These are phyloP conservation scores for Lotmaria passim DNA, from an alignment of 208 protist species.

Conservation along the genomic window DNA sequence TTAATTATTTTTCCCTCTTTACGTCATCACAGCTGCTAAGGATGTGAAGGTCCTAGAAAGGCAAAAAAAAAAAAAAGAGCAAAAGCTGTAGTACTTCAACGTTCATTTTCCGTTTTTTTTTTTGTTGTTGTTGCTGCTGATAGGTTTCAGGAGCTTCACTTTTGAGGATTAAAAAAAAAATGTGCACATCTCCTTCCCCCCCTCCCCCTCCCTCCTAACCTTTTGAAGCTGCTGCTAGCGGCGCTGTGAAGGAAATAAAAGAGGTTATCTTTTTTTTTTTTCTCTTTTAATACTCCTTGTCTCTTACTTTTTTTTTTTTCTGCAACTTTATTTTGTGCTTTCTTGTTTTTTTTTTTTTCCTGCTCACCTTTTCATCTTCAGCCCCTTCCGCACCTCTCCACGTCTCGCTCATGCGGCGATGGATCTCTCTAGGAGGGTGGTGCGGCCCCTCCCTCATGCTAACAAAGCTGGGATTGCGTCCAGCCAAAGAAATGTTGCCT, in stretches of 20 bases:
- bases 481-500: slow-evolving; percentile 50
- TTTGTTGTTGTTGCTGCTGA: background rate
- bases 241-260: no score
- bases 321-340: background rate
- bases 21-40: no score
- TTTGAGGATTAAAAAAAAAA: no score
- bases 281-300: background rate
- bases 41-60: no score
- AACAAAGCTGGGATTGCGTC: slow-evolving; percentile 64
- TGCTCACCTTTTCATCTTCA: background rate
- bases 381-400: no score
- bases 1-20: no score
- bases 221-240: background rate
- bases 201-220: no score
- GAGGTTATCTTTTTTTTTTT: slow-evolving; percentile 20
- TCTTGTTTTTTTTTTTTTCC: background rate
- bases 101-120: background rate
- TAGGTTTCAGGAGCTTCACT: no score
- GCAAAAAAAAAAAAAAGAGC: no score
- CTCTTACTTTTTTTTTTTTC: background rate
- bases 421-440: slow-evolving; percentile 87
- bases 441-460: slow-evolving; percentile 83
- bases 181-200: no score
- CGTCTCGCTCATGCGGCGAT: slow-evolving; percentile 59
- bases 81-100: no score